Evolutionary conservation across 2,329 filamentous ascomycete genomes (phyloP).

Genomic region (Fusarium tjaetaba): DNA sequence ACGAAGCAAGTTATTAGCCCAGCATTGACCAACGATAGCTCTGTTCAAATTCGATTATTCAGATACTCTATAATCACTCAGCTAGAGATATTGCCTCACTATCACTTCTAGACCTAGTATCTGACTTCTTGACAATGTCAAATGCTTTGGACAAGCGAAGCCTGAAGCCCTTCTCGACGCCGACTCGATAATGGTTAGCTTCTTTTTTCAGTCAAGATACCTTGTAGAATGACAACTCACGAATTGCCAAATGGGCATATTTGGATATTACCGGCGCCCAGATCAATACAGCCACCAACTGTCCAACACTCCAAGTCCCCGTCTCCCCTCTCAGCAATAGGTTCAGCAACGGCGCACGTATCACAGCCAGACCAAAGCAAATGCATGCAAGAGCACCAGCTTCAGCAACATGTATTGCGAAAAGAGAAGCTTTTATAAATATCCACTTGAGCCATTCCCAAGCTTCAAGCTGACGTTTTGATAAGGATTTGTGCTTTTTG

Average conservation of each 20-base stretch:
- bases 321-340: neutral
- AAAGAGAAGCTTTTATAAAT: rapidly evolving
- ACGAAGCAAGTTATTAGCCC: rapidly evolving
- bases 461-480: neutral
- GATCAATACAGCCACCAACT: constrained; percentile 8
- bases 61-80: neutral
- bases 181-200: neutral
- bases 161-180: neutral
- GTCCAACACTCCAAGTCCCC: constrained; percentile 15
- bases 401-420: neutral
- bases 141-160: neutral
- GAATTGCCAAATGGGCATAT: constrained; percentile 13
- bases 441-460: neutral
- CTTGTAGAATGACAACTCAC: neutral
- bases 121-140: neutral
- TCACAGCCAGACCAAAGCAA: neutral
- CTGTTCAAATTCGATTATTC: rapidly evolving
- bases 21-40: rapidly evolving
- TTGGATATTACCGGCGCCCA: constrained; percentile 21
- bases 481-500: neutral
- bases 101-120: neutral
- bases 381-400: neutral
- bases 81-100: neutral
- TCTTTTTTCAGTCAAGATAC: rapidly evolving
- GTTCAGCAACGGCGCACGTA: neutral